These are phyloP conservation scores for Trichoderma sp. DNA, from an alignment of 2,329 filamentous ascomycete species.

Conservation along the genomic window DNA sequence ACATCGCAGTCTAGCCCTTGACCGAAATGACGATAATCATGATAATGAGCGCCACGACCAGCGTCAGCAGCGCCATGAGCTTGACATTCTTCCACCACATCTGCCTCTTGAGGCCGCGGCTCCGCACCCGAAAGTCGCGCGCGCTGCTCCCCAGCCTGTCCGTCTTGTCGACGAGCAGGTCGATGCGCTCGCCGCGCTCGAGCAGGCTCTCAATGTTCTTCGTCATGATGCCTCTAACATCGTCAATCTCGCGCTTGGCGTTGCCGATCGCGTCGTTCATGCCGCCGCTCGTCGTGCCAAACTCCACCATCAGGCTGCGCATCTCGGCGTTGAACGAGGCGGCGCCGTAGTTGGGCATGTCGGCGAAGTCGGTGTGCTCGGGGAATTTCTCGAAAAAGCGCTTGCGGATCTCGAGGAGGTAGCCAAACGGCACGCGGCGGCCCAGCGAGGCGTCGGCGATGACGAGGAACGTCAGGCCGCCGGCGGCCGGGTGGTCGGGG, in stretches of 20 bases:
- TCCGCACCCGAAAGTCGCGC: constrained; percentile 85
- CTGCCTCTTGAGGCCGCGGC: constrained; percentile 79
- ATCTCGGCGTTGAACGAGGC: constrained; percentile 83
- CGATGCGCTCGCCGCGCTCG: constrained; percentile 89
- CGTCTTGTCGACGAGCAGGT: constrained; percentile 94
- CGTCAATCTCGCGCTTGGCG: constrained; percentile 88
- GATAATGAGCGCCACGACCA: constrained; percentile 67
- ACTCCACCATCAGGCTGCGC: constrained; percentile 77
- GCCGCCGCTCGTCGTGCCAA: constrained; percentile 74
- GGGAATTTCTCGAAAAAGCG: constrained; percentile 77
- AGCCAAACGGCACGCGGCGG: constrained; percentile 89
- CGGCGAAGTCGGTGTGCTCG: constrained; percentile 68
- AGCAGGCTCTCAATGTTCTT: constrained; percentile 90
- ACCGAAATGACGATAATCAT: constrained; percentile 57
- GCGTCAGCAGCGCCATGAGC: constrained; percentile 75
- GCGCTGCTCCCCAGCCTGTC: constrained; percentile 86
- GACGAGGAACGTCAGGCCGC: constrained; percentile 88
- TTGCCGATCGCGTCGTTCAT: constrained; percentile 80
- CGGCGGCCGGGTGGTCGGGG: constrained; percentile 61
- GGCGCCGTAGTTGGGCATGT: constrained; percentile 85
- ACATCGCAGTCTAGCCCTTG: constrained; percentile 45
- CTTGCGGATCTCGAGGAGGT: constrained; percentile 85
- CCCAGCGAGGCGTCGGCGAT: constrained; percentile 80
- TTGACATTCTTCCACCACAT: constrained; percentile 99
- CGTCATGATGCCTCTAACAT: constrained; percentile 90